Evolutionary conservation across 306 rosid genomes (phyloP).

Genomic region (Glycine soja): DNA sequence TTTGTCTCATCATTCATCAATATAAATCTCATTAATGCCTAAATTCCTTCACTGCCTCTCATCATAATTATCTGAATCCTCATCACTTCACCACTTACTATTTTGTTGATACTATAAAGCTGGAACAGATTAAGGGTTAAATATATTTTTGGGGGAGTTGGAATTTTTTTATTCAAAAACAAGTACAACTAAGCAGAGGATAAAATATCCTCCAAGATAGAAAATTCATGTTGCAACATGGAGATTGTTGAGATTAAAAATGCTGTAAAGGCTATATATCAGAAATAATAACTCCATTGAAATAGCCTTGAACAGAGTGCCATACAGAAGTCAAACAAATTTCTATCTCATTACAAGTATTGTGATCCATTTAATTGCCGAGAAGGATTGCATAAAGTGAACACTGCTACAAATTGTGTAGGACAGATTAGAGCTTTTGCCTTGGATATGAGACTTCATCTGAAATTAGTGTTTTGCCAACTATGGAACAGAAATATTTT

Average conservation of each 20-base stretch:
- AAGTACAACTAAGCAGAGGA: neutral
- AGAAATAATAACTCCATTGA: constrained; percentile 1
- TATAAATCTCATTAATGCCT: neutral
- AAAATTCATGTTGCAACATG: constrained; percentile 2
- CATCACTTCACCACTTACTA: neutral
- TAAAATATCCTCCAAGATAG: constrained; percentile 14
- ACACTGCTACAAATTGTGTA: neutral
- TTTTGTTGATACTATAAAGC: neutral
- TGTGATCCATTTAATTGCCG: neutral
- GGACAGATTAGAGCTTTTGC: constrained; percentile 37
- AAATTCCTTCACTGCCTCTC: constrained; percentile 20
- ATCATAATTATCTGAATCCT: constrained; percentile 5
- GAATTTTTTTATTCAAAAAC: neutral
- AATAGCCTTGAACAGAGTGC: neutral
- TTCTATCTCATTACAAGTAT: neutral
- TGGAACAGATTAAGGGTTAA: neutral
- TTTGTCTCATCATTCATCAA: constrained; percentile 14
- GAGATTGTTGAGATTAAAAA: neutral
- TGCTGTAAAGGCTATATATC: neutral
- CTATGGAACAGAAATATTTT: neutral
- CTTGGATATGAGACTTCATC: constrained; percentile 15
- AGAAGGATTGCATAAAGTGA: constrained; percentile 15
- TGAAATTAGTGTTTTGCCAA: constrained; percentile 36
- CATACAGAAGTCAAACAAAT: constrained; percentile 17
- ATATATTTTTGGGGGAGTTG: neutral